Evolutionary conservation across 2,329 filamentous ascomycete genomes (phyloP).

Genomic region (Bretziella fagacearum): DNA sequence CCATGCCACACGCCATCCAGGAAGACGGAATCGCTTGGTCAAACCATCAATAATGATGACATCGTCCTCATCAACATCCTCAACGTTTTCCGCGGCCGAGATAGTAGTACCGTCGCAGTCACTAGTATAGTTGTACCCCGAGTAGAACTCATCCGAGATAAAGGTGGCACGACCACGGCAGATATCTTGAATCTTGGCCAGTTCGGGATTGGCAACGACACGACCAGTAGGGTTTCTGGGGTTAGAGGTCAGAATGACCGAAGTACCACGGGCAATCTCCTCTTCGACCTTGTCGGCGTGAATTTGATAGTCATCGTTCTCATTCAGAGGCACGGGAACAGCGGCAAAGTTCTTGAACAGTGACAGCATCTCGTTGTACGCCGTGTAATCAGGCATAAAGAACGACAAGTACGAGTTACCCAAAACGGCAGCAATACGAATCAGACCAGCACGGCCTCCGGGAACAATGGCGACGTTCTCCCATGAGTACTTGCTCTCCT

Average conservation of each 20-base stretch:
- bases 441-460: conserved; percentile 79
- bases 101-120: conserved; percentile 83
- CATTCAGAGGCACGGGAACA: conserved; percentile 68
- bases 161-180: conserved; percentile 80
- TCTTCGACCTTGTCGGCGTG: conserved; percentile 85
- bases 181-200: conserved; percentile 82
- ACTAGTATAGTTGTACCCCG: conserved; percentile 87
- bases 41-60: conserved; percentile 90
- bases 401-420: conserved; percentile 87
- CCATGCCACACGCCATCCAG: conserved; percentile 94
- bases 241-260: conserved; percentile 86
- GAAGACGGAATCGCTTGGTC: conserved; percentile 90
- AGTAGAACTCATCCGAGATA: conserved; percentile 94
- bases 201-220: conserved; percentile 67
- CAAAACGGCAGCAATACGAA: conserved; percentile 83
- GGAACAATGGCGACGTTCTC: conserved; percentile 96
- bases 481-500: conserved; percentile 82
- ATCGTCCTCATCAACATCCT: conserved; percentile 77
- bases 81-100: conserved; percentile 73
- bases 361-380: conserved; percentile 94
- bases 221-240: conserved; percentile 87
- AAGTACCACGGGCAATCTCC: conserved; percentile 70
- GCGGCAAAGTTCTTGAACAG: conserved; percentile 88
- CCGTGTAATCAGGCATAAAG: conserved; percentile 90
- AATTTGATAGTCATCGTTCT: conserved; percentile 82